phyloP scores from a whole-genome alignment of 192 early-diverging fungal species.

The Coemansia sp. region DNA sequence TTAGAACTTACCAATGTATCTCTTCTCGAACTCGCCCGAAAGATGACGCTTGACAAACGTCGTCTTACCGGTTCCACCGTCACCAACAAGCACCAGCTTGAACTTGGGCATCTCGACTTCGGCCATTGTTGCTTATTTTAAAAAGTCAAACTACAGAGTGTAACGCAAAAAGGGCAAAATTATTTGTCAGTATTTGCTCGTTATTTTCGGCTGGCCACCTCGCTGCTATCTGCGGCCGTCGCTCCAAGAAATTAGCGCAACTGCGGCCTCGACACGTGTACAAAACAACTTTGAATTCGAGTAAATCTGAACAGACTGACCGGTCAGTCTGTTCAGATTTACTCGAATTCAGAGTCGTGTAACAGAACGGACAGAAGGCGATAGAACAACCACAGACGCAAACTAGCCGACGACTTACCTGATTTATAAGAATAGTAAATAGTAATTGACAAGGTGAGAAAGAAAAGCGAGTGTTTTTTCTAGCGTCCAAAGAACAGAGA shows the following conservation, averaged over 20 bases:
- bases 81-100: conserved; percentile 80
- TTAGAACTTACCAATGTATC: conserved; percentile 74
- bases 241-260: neutral
- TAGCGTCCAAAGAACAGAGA: conserved; percentile 11
- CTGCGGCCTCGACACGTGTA: neutral
- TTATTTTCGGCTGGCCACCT: neutral
- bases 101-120: conserved; percentile 43
- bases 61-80: conserved; percentile 99
- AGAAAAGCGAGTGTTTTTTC: conserved; percentile 3
- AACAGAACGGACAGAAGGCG: neutral
- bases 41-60: conserved; percentile 99
- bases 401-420: conserved; percentile 6
- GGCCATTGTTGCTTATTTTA: conserved; percentile 29
- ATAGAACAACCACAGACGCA: neutral
- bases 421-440: conserved; percentile 9
- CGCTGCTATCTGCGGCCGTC: neutral
- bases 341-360: neutral
- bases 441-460: conserved; percentile 4
- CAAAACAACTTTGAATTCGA: neutral
- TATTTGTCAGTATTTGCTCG: neutral
- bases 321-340: neutral
- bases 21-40: conserved; percentile 99
- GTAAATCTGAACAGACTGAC: neutral
- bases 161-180: neutral
- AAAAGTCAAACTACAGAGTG: conserved; percentile 21